Conservation (phyloP, 306 rosid species). For the Dryas alaskensis region DNA sequence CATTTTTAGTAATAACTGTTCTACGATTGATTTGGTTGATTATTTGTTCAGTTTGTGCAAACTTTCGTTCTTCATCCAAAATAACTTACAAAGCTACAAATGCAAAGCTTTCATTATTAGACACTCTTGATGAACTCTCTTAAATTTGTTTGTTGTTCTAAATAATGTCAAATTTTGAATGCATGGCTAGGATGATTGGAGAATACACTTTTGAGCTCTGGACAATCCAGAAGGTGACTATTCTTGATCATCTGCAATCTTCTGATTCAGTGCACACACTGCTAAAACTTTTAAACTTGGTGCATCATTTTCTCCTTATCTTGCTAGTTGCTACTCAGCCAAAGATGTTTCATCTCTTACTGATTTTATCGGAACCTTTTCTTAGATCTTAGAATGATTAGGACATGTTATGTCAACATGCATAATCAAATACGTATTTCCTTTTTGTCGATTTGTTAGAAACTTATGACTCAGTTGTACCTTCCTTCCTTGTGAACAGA, state of each 20-base stretch:
- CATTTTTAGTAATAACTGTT: too few relatives aligned
- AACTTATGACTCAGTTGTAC: not conserved
- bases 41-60: not conserved
- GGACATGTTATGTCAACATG: not conserved
- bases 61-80: not conserved
- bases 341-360: not conserved
- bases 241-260: not conserved
- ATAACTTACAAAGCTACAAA: not conserved
- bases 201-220: conserved; percentile 14
- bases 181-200: conserved; percentile 11
- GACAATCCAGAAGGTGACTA: conserved; percentile 5
- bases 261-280: not conserved
- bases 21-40: not conserved
- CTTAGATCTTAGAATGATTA: not conserved
- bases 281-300: not conserved
- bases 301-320: not conserved
- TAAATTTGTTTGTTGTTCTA: not conserved
- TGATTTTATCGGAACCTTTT: not conserved
- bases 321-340: not conserved
- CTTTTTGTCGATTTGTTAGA: not conserved
- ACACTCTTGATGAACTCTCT: not conserved
- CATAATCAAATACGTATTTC: too few relatives aligned
- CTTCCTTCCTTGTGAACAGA: conserved; percentile 46
- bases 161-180: not conserved
- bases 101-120: too few relatives aligned